Conservation (phyloP, 805 yeast species). For the Wickerhamiella kurtzmanii region DNA sequence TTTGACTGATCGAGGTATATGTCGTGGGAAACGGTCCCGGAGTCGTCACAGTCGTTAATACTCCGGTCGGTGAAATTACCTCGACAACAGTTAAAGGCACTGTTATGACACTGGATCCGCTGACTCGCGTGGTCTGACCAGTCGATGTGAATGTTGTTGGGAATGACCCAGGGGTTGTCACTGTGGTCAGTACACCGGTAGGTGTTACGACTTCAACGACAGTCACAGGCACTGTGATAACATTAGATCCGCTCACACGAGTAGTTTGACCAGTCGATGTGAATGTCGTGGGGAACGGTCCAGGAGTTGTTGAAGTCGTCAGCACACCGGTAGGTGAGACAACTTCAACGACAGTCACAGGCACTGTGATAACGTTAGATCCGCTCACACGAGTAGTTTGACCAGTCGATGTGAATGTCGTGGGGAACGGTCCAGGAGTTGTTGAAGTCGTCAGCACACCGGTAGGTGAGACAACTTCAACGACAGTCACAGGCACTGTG, state of each 20-base stretch:
- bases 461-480: neutral
- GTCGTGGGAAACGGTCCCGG: neutral
- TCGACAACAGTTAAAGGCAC: neutral
- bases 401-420: neutral
- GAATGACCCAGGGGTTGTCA: neutral
- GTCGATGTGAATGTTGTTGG: neutral
- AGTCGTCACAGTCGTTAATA: neutral
- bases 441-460: neutral
- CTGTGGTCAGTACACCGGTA: neutral
- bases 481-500: neutral
- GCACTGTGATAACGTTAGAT: neutral
- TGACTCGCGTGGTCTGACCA: neutral
- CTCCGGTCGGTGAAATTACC: neutral
- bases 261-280: neutral
- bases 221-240: neutral
- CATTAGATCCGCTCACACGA: neutral
- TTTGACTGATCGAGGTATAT: neutral
- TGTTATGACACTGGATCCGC: neutral
- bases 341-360: neutral
- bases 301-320: neutral
- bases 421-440: neutral
- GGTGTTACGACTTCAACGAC: neutral
- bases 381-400: neutral
- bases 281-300: neutral
- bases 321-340: neutral